Evolutionary conservation across 192 early-diverging fungal species (phyloP).

Genomic region (Backusella liffmaniae): DNA sequence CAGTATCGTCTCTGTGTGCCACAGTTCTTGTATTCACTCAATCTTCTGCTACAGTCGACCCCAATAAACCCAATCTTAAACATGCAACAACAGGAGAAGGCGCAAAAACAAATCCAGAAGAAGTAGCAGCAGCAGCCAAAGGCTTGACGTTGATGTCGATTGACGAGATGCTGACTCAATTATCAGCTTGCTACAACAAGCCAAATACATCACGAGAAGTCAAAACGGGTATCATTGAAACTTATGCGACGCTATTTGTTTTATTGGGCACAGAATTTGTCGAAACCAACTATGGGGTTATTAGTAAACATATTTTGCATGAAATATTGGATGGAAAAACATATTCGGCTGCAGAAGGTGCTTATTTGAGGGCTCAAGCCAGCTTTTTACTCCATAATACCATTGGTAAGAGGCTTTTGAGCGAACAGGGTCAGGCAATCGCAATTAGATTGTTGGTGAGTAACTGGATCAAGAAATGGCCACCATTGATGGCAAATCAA

Average conservation of each 20-base stretch:
- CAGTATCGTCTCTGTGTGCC: conserved; percentile 50
- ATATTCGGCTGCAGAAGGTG: conserved; percentile 49
- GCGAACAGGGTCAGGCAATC: conserved; percentile 72
- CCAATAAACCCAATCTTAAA: conserved; percentile 31
- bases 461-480: conserved; percentile 61
- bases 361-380: conserved; percentile 60
- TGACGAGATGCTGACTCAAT: conserved; percentile 65
- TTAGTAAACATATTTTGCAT: conserved; percentile 66
- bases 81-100: conserved; percentile 27
- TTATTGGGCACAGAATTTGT: conserved; percentile 69
- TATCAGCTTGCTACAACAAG: conserved; percentile 61
- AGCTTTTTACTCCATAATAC: conserved; percentile 70
- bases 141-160: conserved; percentile 45
- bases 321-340: conserved; percentile 57
- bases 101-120: background rate
- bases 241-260: conserved; percentile 71
- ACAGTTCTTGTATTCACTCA: conserved; percentile 57
- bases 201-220: conserved; percentile 65
- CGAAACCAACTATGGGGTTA: conserved; percentile 69
- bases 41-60: conserved; percentile 31
- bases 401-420: conserved; percentile 71
- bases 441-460: conserved; percentile 62
- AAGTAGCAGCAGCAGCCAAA: conserved; percentile 14
- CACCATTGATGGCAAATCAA: conserved; percentile 48
- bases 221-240: conserved; percentile 75